Evolutionary conservation across 2,329 filamentous ascomycete genomes (phyloP), one percentile per base, ranked within the genome.

Genomic region (Alternaria dauci): DNA sequence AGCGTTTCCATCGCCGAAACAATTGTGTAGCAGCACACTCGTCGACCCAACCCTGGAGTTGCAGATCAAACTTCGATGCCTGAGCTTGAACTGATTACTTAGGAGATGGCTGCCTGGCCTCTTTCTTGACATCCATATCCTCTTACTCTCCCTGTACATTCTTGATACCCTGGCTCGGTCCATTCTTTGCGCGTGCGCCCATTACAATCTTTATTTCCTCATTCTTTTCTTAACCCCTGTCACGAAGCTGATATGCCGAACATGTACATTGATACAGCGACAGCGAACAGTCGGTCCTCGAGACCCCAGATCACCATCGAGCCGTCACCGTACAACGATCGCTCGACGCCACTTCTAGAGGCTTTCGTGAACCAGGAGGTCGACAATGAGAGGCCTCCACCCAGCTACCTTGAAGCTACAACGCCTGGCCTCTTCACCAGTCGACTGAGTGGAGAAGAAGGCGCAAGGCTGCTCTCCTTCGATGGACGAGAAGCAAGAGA

Each of bases 241-340:
- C 47, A 23, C 6, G 23, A 47, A n/a, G 16, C 34, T 42, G 34
- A 4, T n/a, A 30, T 26, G 36, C 38, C 26, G 16, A 5, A 23
- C 42, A 77, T 77, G 75, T 76, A 68, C 43, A 76, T 77, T 34
- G 72, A 77, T 30, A 77, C 73, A 5, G 67, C 66, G n/a, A 70
- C 68, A 12, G 75, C 75, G 3, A 76, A 77, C 51, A 69, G 58
- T 34, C 53, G 63, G 42, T 68, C 67, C 36, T 47, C 60, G 8
- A 68, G 69, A 34, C 68, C 70, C 14, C 69, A 63, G 26, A 60
- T 70, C 2, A 52, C 66, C 12, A 67, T 67, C 23, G 65, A 63
- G 11, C 58, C 65, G 47, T 63, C 60, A 23, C 56, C 59, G 30
- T 65, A 70, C 46, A 63, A 59, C 28, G 66, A 73, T 25, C 61